Evolutionary conservation across 441 rosid species (phyloP).

Genomic region (Erysimum cheiri): DNA sequence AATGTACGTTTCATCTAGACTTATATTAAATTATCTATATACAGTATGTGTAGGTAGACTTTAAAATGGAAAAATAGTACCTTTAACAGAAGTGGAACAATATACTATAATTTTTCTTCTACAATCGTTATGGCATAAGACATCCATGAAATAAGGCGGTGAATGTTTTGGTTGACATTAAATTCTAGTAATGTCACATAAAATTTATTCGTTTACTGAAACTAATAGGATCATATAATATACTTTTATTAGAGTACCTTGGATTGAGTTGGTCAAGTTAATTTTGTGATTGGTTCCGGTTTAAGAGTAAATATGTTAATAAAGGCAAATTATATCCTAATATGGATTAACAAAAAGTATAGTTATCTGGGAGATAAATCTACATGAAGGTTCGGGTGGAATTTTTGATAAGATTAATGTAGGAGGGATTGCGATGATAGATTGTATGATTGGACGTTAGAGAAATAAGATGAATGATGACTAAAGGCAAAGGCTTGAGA

Average conservation of each 20-base stretch:
- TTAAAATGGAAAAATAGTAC: background rate
- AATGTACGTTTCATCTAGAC: background rate
- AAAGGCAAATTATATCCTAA: too few species aligned
- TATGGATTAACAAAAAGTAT: too few species aligned
- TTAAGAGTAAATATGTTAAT: too few species aligned
- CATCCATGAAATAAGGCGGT: background rate
- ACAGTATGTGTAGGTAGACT: background rate
- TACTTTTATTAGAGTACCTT: too few species aligned
- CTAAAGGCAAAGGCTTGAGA: constrained; percentile 26
- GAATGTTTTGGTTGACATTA: too few species aligned
- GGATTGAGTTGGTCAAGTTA: too few species aligned
- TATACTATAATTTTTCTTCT: background rate
- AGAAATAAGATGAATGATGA: constrained; percentile 26
- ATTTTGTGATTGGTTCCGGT: too few species aligned
- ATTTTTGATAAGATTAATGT: background rate
- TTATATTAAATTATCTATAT: background rate
- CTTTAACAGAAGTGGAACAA: background rate
- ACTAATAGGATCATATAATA: too few species aligned
- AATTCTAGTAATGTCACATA: too few species aligned
- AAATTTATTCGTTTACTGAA: too few species aligned
- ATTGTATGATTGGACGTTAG: constrained; percentile 26
- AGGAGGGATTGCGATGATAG: constrained; percentile 20
- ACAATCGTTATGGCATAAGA: background rate
- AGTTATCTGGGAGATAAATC: background rate
- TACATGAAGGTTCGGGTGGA: background rate